Percentiles rank a stretch among this genome's conserved stretches.
Conservation (phyloP, 2,329 filamentous ascomycete genomes). For the Alternaria sp. region DNA sequence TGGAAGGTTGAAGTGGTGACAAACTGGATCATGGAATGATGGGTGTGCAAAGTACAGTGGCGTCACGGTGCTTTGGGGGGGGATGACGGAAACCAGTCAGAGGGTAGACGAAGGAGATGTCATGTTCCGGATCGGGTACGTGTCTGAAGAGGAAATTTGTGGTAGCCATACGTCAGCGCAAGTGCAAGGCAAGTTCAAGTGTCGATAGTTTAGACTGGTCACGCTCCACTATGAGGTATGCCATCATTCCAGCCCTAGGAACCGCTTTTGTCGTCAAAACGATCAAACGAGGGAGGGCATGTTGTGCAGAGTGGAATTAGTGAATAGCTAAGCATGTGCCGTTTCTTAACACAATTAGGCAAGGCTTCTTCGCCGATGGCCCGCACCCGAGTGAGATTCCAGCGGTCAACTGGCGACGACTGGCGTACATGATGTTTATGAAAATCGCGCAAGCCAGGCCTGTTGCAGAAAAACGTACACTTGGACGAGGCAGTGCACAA, state of each 20-base stretch:
- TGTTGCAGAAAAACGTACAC: constrained; percentile 18
- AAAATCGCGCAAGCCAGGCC: constrained; percentile 23
- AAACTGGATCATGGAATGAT: not conserved
- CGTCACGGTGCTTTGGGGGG: constrained; percentile 15
- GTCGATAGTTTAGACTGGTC: not conserved
- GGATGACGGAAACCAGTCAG: not conserved
- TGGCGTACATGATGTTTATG: constrained; percentile 17
- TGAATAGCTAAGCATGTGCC: constrained; percentile 1
- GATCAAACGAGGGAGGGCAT: no score
- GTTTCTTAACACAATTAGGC: constrained; percentile 2
- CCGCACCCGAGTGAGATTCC: constrained; percentile 3
- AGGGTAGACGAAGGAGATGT: not conserved
- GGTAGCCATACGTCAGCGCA: constrained; percentile 1
- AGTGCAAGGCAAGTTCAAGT: not conserved
- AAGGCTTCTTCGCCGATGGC: constrained; percentile 4
- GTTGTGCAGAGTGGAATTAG: not conserved
- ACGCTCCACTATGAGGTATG: not conserved
- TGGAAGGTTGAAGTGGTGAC: constrained; percentile 1
- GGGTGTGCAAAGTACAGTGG: constrained; percentile 6
- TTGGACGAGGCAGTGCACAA: constrained; percentile 16
- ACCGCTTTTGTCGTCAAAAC: no score
- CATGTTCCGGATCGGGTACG: not conserved
- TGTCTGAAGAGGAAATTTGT: not conserved
- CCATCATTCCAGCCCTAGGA: no score
- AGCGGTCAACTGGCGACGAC: constrained; percentile 19